phyloP scores from a whole-genome alignment of 2,329 filamentous ascomycete species.

The Pyrenophora teres region DNA sequence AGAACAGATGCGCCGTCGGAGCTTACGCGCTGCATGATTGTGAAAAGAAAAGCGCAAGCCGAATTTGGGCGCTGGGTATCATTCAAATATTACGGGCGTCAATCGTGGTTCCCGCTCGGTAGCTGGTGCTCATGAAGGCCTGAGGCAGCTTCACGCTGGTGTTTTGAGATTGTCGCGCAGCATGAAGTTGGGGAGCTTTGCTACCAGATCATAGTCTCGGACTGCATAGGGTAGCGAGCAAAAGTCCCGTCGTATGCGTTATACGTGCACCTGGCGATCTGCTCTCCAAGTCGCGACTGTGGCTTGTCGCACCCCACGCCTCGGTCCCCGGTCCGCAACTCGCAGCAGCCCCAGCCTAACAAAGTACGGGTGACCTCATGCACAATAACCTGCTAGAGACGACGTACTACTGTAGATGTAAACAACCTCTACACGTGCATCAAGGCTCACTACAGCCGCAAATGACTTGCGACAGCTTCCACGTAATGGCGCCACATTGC shows the following conservation, averaged over 20 bases:
- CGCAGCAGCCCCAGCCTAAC: slow-evolving; percentile 18
- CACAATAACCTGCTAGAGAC: slow-evolving; percentile 9
- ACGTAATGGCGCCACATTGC: slow-evolving; percentile 38
- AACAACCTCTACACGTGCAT: not conserved
- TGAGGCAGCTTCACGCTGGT: slow-evolving; percentile 12
- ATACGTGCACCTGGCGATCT: not conserved
- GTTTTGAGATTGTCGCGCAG: slow-evolving; percentile 17
- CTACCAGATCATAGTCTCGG: not conserved
- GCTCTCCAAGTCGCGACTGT: slow-evolving; percentile 17
- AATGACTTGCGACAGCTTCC: slow-evolving; percentile 30
- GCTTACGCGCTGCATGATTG: slow-evolving; percentile 43
- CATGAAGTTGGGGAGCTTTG: slow-evolving; percentile 9
- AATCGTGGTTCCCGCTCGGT: slow-evolving; percentile 15
- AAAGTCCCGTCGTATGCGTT: not conserved
- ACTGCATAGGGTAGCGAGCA: not conserved
- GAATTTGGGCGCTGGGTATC: not conserved
- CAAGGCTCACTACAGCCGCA: slow-evolving; percentile 5
- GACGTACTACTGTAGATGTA: not conserved
- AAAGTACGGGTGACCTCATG: slow-evolving; percentile 22
- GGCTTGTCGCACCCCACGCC: slow-evolving; percentile 37
- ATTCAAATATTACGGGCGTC: slow-evolving; percentile 12
- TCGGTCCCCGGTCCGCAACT: slow-evolving; percentile 18
- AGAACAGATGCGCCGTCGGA: slow-evolving; percentile 51
- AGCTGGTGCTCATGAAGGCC: slow-evolving; percentile 11
- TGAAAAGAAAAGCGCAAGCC: not conserved